These are phyloP conservation scores for Sporothrix luriei DNA, from an alignment of 2,329 filamentous ascomycete genomes.

Conservation along the genomic window DNA sequence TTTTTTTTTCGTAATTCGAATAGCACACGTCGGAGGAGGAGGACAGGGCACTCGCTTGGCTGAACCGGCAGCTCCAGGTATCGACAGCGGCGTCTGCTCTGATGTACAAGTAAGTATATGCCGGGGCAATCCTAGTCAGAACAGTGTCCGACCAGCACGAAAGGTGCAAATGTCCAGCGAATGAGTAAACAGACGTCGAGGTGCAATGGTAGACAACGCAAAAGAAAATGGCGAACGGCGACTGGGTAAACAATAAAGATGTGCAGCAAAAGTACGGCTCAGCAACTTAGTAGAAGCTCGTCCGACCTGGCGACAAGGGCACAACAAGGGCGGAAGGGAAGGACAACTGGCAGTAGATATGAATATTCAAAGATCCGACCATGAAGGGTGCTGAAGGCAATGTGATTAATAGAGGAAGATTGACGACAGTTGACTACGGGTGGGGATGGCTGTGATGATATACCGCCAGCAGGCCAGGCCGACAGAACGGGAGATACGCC, in stretches of 20 bases:
- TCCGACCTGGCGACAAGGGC: not conserved
- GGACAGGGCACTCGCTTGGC: not conserved
- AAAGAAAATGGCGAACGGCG: too few species aligned
- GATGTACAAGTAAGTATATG: slow-evolving; percentile 8
- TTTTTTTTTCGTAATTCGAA: not conserved
- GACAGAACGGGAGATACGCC: not conserved
- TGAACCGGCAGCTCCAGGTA: not conserved
- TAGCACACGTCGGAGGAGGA: too few species aligned
- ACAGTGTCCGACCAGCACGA: not conserved
- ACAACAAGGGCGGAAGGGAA: not conserved
- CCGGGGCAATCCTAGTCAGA: not conserved
- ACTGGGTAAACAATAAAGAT: not conserved
- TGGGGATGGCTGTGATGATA: slow-evolving; percentile 27
- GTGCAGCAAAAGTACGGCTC: not conserved
- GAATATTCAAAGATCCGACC: slow-evolving; percentile 4
- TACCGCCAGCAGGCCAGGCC: slow-evolving; percentile 24
- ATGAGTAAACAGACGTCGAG: not conserved
- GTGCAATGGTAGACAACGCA: not conserved
- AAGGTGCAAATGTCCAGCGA: not conserved
- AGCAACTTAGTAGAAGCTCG: not conserved
- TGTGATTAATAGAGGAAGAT: not conserved
- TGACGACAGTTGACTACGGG: not conserved
- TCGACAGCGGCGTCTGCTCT: not conserved
- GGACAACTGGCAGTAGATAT: slow-evolving; percentile 12
- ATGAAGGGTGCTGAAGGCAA: not conserved